Evolutionary conservation across 352 stramenopile genomes (phyloP).

Genomic region (Globisporangium alternatum): DNA sequence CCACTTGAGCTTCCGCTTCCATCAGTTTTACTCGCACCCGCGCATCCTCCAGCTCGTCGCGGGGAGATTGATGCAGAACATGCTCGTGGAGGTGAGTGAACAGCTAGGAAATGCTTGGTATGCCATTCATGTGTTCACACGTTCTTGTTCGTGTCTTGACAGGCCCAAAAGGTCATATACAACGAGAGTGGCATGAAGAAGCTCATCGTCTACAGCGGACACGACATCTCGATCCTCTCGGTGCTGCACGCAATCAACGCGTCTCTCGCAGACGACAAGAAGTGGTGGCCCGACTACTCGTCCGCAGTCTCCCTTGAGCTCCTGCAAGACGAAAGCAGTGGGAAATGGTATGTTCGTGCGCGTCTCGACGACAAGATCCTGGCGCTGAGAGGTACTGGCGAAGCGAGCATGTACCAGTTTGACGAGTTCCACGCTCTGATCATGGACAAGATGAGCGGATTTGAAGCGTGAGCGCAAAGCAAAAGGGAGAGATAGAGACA

Average conservation of each 20-base stretch:
- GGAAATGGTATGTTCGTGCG: slow-evolving; percentile 55
- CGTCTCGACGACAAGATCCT: slow-evolving; percentile 50
- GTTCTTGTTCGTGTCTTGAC: neutral
- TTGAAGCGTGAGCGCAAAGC: slow-evolving; percentile 3
- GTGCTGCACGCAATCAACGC: slow-evolving; percentile 65
- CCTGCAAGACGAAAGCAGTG: slow-evolving; percentile 47
- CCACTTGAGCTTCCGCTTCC: slow-evolving; percentile 74
- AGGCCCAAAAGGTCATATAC: slow-evolving; percentile 44
- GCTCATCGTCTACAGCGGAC: slow-evolving; percentile 77
- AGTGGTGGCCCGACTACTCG: slow-evolving; percentile 75
- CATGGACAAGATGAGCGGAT: slow-evolving; percentile 21
- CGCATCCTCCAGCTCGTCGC: slow-evolving; percentile 66
- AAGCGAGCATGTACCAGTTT: slow-evolving; percentile 22
- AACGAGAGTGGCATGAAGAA: slow-evolving; percentile 40
- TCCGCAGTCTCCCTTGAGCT: slow-evolving; percentile 66
- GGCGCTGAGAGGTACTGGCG: slow-evolving; percentile 17
- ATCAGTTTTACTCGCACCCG: slow-evolving; percentile 76
- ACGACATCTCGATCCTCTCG: slow-evolving; percentile 77
- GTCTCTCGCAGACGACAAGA: slow-evolving; percentile 36
- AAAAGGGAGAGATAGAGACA: neutral
- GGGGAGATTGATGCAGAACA: slow-evolving; percentile 55
- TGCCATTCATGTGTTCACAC: neutral
- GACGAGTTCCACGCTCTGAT: slow-evolving; percentile 48
- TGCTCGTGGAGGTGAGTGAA: slow-evolving; percentile 42
- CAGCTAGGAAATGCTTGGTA: neutral